These are phyloP conservation scores for Saccharomyces hybrid DNA, from an alignment of 1,139 yeast species.

Conservation along the genomic window DNA sequence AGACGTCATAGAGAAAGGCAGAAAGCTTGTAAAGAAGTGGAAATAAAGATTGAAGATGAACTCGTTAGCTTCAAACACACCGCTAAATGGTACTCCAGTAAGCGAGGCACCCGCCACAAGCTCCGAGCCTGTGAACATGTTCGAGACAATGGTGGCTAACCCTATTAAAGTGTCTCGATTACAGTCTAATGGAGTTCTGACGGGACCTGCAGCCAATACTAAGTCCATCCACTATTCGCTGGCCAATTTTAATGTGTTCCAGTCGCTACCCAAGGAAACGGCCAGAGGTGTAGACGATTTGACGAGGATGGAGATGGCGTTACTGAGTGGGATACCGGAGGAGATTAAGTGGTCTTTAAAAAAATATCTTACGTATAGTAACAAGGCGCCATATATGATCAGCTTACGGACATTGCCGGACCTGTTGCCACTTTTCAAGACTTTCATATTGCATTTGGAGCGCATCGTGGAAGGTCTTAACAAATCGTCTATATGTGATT, in stretches of 20 bases:
- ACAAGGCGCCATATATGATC: slow-evolving; percentile 32
- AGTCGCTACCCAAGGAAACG: slow-evolving; percentile 29
- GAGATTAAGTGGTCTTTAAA: slow-evolving; percentile 55
- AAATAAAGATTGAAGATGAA: background rate
- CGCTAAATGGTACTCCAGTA: slow-evolving; percentile 3
- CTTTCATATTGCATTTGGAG: slow-evolving; percentile 16
- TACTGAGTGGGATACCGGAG: slow-evolving; percentile 44
- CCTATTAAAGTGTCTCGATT: slow-evolving; percentile 27
- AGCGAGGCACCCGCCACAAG: background rate
- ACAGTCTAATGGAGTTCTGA: slow-evolving; percentile 24
- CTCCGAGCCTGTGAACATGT: slow-evolving; percentile 11
- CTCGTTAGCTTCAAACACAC: background rate
- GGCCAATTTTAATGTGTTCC: slow-evolving; percentile 28
- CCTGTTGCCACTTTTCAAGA: slow-evolving; percentile 23
- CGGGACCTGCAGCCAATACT: slow-evolving; percentile 7
- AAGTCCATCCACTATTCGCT: slow-evolving; percentile 26
- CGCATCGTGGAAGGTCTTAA: slow-evolving; percentile 23
- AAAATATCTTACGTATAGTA: slow-evolving; percentile 31
- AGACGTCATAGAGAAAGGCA: background rate
- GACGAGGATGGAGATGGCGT: slow-evolving; percentile 50
- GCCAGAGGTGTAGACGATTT: slow-evolving; percentile 48
- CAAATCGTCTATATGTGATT: slow-evolving; percentile 18
- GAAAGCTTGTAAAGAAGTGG: background rate
- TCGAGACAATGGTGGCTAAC: slow-evolving; percentile 23
- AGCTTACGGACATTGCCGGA: slow-evolving; percentile 25